These are phyloP conservation scores for Gliomastix tumulicola DNA, from an alignment of 2,329 filamentous ascomycete genomes.

Conservation along the genomic window DNA sequence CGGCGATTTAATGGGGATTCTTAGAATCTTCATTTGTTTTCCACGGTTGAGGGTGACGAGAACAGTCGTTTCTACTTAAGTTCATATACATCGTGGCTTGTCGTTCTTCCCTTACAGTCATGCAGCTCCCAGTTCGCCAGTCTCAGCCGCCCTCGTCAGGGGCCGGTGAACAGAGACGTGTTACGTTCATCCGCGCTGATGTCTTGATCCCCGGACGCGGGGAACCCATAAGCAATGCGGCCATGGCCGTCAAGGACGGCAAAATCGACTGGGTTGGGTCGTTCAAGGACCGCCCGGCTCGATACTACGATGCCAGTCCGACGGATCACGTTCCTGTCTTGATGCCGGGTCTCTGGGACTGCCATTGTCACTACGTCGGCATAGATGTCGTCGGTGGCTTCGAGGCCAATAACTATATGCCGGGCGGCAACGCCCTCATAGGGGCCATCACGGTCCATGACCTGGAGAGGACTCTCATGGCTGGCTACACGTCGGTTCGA, in stretches of 20 bases:
- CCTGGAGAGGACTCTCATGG: constrained; percentile 30
- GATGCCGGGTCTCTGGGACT: constrained; percentile 45
- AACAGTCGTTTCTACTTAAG: no score
- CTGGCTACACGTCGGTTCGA: constrained; percentile 40
- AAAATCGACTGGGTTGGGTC: constrained; percentile 32
- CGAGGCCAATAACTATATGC: constrained; percentile 10
- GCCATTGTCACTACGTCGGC: constrained; percentile 37
- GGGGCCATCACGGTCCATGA: constrained; percentile 33
- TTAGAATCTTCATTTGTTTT: no score
- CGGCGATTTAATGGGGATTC: no score
- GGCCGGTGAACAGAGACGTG: no score
- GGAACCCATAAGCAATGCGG: constrained; percentile 27
- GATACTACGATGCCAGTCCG: constrained; percentile 17
- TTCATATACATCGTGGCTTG: no score
- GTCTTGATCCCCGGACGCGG: constrained; percentile 41
- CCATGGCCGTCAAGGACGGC: constrained; percentile 27
- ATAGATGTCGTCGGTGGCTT: constrained; percentile 10
- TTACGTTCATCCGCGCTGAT: constrained; percentile 19
- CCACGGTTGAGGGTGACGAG: no score
- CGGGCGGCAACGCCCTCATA: constrained; percentile 17
- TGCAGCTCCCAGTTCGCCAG: no score
- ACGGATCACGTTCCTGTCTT: constrained; percentile 31
- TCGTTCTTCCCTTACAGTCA: no score
- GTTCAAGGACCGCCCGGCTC: constrained; percentile 16
- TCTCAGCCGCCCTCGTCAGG: no score